A percentile compares a stretch with the other conserved stretches of the same genome.
Conservation (phyloP, 2,329 filamentous ascomycete genomes). For the Alternaria ethzedia region DNA sequence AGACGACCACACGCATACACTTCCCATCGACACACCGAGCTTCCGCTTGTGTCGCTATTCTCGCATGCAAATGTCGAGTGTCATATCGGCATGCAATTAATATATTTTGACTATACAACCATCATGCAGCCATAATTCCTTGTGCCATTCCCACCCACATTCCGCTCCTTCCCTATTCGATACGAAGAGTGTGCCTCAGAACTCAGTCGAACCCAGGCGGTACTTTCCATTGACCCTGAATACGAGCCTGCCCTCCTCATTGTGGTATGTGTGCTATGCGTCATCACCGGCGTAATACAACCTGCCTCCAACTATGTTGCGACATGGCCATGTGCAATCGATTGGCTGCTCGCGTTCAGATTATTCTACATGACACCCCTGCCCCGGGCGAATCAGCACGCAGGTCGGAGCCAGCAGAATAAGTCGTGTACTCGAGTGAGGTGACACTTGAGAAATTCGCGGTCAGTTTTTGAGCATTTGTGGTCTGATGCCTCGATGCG, state of each 20-base stretch:
- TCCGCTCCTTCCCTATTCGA: constrained; percentile 11
- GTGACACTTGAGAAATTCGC: constrained; percentile 3
- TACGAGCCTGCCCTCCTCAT: constrained; percentile 4
- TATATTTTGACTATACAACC: constrained; percentile 1
- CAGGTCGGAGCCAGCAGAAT: not conserved
- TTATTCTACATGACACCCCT: constrained; percentile 12
- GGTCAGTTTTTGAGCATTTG: constrained; percentile 2
- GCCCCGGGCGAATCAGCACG: constrained; percentile 12
- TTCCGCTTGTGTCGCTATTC: not conserved
- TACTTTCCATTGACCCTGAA: constrained; percentile 12
- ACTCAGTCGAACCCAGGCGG: constrained; percentile 3
- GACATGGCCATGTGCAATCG: not conserved
- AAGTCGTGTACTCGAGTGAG: constrained; percentile 10
- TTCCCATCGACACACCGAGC: not conserved
- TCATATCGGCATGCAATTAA: not conserved
- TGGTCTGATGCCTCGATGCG: not conserved
- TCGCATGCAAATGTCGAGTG: not conserved
- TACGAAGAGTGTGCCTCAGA: not conserved
- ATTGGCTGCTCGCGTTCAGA: constrained; percentile 8
- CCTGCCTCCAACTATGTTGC: constrained; percentile 3
- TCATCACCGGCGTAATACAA: constrained; percentile 19
- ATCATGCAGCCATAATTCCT: constrained; percentile 4
- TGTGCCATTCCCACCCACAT: not conserved
- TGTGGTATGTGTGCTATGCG: constrained; percentile 9
- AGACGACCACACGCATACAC: constrained; percentile 4